Evolutionary conservation across 2,329 filamentous ascomycete genomes (phyloP).

Genomic region (Zymoseptoria passerinii): DNA sequence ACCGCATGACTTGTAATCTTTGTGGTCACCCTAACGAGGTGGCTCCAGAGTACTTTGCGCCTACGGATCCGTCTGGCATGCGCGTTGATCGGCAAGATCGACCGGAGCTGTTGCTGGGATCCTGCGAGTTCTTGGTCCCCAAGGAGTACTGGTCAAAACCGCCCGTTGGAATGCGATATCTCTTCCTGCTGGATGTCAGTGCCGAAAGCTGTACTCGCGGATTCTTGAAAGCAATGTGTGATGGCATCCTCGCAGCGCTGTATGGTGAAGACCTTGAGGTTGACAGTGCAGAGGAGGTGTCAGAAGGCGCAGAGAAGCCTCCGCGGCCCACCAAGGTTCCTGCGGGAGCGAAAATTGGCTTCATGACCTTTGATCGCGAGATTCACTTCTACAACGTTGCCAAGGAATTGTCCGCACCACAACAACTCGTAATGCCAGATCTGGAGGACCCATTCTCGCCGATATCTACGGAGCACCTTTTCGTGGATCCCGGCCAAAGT

Average conservation of each 20-base stretch:
- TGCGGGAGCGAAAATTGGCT: conserved; percentile 76
- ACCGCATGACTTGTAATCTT: conserved; percentile 96
- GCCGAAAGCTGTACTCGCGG: conserved; percentile 87
- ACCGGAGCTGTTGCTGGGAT: conserved; percentile 82
- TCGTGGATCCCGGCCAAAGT: conserved; percentile 88
- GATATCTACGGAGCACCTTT: conserved; percentile 71
- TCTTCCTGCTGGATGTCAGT: conserved; percentile 90
- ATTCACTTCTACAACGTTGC: conserved; percentile 97
- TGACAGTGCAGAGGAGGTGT: conserved; percentile 42
- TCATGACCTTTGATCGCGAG: conserved; percentile 92
- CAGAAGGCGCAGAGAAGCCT: conserved; percentile 34
- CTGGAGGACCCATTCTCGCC: conserved; percentile 94
- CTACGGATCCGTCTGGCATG: conserved; percentile 76
- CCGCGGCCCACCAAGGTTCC: conserved; percentile 53
- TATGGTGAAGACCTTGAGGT: conserved; percentile 59
- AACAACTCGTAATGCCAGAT: conserved; percentile 98
- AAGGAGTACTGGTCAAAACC: conserved; percentile 99
- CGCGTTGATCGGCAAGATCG: conserved; percentile 81
- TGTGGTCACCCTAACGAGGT: conserved; percentile 97
- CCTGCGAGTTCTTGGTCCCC: conserved; percentile 91
- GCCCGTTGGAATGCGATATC: conserved; percentile 75
- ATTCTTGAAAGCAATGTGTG: conserved; percentile 81
- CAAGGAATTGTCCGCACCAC: conserved; percentile 69
- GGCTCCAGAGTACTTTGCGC: conserved; percentile 82
- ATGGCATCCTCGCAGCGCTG: conserved; percentile 74